Evolutionary conservation across 306 rosid genomes (phyloP), one percentile per base, ranked within the genome.

Genomic region (Begonia masoniana): DNA sequence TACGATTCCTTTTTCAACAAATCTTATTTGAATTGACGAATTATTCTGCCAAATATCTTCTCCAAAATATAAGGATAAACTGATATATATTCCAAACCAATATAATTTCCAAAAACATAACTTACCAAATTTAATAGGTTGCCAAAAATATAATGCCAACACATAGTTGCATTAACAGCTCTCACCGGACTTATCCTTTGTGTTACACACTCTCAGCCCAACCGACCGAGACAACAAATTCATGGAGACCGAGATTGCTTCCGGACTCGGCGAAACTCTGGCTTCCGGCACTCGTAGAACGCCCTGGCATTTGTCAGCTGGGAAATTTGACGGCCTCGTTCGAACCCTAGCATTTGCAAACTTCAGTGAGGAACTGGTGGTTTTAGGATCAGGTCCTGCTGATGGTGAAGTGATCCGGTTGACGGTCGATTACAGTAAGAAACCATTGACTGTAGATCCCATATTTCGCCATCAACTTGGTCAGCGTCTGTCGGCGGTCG

Each of bases 281-380:
- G 99, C 96, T 58, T 91, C 96, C 43, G 93, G 99, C 61, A 83
- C 96, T 52, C 65, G 81, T 39, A 96, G 99, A 41, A 91, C 99
- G 19, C 95, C 99, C 12, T 91, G 96, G 96, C 86, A 93, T 51
- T 54, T 91, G 50, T 75, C 81, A 26, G 77, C 81, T 9, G 87
- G 94, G 73, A 91, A 91, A 82, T 79, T 86, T 54, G 82, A 91
- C 13, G 93, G 96, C 45, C 60, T 43, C 15, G 84, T 86, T 58
- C 71, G 61, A 49, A 86, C 96, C 0, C 72, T 81, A 59, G 85
- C 96, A 47, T 91, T 86, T 61, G 99, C 95, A 7, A 91, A 91
- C 71, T 91, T 91, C 58, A 86, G 96, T 13, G 84, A 86, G 87
- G 99, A 91, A 67, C 55, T 91, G 67, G 67, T 71, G 65, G 84